phyloP scores from a whole-genome alignment of 148 eudicot genomes.

The Cornus florida region DNA sequence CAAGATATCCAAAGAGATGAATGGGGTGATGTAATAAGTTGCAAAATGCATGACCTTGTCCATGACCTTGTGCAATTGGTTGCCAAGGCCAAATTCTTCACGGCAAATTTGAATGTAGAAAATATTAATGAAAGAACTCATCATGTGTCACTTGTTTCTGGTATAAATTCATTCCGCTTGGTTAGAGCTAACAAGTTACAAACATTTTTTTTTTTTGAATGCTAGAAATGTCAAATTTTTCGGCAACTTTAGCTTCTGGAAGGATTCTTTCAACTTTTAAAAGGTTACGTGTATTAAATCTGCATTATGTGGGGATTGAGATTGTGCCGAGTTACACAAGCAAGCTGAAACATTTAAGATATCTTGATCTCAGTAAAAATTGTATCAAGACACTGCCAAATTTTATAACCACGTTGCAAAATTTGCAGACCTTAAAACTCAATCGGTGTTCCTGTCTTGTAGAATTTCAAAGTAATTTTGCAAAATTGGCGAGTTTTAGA shows the following conservation, averaged over 20 bases:
- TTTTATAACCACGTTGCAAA: too few species aligned
- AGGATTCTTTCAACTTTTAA: background rate
- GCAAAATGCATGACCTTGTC: too few species aligned
- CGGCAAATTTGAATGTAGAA: too few species aligned
- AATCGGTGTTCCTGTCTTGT: background rate
- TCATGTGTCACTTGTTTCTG: too few species aligned
- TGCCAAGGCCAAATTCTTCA: background rate
- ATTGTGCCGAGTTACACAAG: background rate
- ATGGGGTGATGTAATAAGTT: too few species aligned
- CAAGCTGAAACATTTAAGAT: background rate
- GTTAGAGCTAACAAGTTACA: too few species aligned
- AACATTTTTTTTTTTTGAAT: too few species aligned
- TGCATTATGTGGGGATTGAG: background rate
- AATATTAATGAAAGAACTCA: too few species aligned
- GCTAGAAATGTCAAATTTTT: too few species aligned
- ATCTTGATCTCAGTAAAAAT: background rate
- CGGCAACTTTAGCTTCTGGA: too few species aligned
- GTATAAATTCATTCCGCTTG: too few species aligned
- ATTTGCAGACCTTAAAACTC: background rate
- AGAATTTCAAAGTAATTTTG: constrained; percentile 6
- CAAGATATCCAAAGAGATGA: too few species aligned
- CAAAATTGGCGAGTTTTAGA: constrained; percentile 20
- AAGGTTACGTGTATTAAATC: background rate
- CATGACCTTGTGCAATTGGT: background rate
- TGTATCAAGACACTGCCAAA: background rate